These are phyloP conservation scores for Coniferiporia weirii DNA, from an alignment of 1,284 basidiomycete genomes.

Conservation along the genomic window DNA sequence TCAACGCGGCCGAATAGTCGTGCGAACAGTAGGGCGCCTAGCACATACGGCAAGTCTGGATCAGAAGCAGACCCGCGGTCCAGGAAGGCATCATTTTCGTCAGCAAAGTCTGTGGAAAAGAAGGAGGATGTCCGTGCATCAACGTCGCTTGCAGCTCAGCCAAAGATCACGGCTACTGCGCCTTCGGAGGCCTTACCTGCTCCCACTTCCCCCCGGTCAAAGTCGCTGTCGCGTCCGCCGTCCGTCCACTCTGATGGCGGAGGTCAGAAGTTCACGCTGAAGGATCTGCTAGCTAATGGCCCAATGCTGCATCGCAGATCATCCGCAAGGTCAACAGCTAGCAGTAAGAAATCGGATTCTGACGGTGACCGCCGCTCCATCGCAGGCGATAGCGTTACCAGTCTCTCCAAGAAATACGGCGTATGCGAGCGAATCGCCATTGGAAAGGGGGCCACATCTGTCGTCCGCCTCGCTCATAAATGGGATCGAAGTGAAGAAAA, in stretches of 20 bases:
- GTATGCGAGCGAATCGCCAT: constrained; percentile 96
- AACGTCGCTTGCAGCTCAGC: constrained; percentile 24
- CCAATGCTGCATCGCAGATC: constrained; percentile 71
- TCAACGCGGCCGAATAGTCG: constrained; percentile 52
- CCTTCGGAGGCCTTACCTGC: constrained; percentile 30
- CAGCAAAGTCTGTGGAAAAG: constrained; percentile 11
- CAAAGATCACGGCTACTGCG: constrained; percentile 23
- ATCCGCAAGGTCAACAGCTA: constrained; percentile 61
- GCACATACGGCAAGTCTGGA: constrained; percentile 48
- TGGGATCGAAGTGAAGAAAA: constrained; percentile 97
- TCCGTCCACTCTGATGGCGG: constrained; percentile 53
- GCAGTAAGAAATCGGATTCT: constrained; percentile 65
- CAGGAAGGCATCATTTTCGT: constrained; percentile 29
- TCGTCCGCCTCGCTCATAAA: constrained; percentile 95
- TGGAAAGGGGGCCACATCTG: constrained; percentile 95
- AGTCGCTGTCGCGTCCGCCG: constrained; percentile 18
- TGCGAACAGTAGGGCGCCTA: constrained; percentile 45
- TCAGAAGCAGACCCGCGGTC: constrained; percentile 36
- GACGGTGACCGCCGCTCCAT: constrained; percentile 57
- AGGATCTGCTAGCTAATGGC: constrained; percentile 65
- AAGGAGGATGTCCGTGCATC: not conserved
- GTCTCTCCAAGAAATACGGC: constrained; percentile 89
- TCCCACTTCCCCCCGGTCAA: constrained; percentile 33
- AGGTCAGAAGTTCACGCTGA: constrained; percentile 76
- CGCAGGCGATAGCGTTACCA: constrained; percentile 56